Evolutionary conservation across 176 grass and related monocot genomes (phyloP), one percentile per base, ranked within the genome.

Genomic region (Zoysia pacifica): DNA sequence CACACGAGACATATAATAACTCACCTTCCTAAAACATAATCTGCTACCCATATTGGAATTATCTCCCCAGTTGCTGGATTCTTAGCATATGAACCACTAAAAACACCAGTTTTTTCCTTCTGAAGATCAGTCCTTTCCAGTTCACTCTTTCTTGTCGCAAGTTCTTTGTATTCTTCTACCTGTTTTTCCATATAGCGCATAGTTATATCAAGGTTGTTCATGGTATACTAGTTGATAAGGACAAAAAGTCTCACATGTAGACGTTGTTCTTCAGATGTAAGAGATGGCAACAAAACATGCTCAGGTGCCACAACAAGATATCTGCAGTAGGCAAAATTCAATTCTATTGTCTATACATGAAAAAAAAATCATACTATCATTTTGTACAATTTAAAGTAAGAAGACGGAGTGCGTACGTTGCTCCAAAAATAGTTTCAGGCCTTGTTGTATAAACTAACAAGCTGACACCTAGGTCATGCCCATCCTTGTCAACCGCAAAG

Each of bases 1-100:
- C 36, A 60, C n/a, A 54, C 11, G 54, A 73, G 53, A 73, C 36
- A 75, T 75, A 79, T 74, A 28, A 28, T 86, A 51, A 81, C 82
- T 82, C 75, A 94, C 95, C 95, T 90, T 94, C 92, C 89, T 89
- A 97, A 85, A 84, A 97, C 95, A 91, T 97, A 97, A 89, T 97
- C 95, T 78, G 92, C 95, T 13, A 94, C 82, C 95, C 95, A 97
- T 88, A 97, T 94, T 87, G 95, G 95, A 83, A 97, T 90, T 66
- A 87, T 68, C 61, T 94, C 92, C 75, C 92, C 90, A 7, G 87
- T 94, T 88, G 90, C 95, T 75, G 90, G 92, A 62, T 97, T 97
- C 76, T 83, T 94, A 87, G 95, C 95, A 86, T 90, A 97, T 70
- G 90, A 93, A 80, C 95, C 95, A 85, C 95, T 93, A 52, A 97